These are phyloP conservation scores for Hymenoscyphus linearis DNA, from an alignment of 2,329 filamentous ascomycete species.

Conservation along the genomic window DNA sequence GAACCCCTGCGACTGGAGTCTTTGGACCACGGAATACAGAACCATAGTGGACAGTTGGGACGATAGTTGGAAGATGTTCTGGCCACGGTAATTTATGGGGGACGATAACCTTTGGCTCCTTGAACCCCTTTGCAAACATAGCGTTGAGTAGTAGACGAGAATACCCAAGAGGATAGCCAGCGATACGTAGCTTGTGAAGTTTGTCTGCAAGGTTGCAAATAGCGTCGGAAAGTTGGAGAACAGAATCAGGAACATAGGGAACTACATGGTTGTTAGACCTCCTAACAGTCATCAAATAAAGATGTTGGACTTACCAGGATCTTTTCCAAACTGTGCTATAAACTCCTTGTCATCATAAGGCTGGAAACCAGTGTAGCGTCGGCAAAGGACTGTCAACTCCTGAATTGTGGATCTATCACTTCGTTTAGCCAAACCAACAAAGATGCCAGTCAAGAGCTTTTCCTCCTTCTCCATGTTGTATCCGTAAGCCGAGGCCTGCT, in stretches of 20 bases:
- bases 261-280: not conserved
- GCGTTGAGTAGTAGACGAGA: constrained; percentile 1
- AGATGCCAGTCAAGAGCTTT: constrained; percentile 8
- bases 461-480: constrained; percentile 20
- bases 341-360: constrained; percentile 2
- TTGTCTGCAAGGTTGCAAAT: constrained; percentile 5
- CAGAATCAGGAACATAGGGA: constrained; percentile 1
- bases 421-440: constrained; percentile 15
- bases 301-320: not conserved
- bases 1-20: too few relatives aligned
- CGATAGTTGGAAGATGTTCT: not conserved
- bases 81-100: constrained; percentile 7
- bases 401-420: constrained; percentile 9
- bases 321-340: constrained; percentile 1
- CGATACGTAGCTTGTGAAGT: constrained; percentile 5
- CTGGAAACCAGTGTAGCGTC: constrained; percentile 12
- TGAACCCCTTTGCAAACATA: constrained; percentile 1
- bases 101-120: not conserved
- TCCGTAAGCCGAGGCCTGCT: constrained; percentile 10
- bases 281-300: not conserved
- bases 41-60: not conserved
- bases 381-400: constrained; percentile 19
- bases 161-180: constrained; percentile 6
- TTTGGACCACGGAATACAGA: not conserved
- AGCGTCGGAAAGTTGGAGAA: not conserved